Evolutionary conservation across 2,329 filamentous ascomycete species (phyloP).

Genomic region (Intubia oerlemansii): DNA sequence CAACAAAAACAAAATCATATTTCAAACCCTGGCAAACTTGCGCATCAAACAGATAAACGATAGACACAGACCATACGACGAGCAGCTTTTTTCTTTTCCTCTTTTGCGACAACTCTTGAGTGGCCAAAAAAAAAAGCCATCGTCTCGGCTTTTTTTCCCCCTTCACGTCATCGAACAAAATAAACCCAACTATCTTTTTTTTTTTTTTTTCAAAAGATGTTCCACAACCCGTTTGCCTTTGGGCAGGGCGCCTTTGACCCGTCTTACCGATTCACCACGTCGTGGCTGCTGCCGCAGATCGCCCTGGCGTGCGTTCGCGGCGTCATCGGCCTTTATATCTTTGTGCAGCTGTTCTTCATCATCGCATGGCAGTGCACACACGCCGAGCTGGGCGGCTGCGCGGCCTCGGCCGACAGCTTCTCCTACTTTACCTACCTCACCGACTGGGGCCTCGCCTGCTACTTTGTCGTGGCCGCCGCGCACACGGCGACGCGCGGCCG

Average conservation of each 20-base stretch:
- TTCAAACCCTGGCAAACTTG: too few species aligned
- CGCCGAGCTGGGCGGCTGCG: conserved; percentile 19
- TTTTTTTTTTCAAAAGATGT: too few species aligned
- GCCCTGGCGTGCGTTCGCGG: conserved; percentile 36
- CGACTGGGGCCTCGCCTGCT: conserved; percentile 69
- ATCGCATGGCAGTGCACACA: conserved; percentile 44
- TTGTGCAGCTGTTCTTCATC: conserved; percentile 46
- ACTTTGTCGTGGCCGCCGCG: conserved; percentile 43
- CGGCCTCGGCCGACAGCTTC: conserved; percentile 34
- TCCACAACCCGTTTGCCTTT: conserved; percentile 14
- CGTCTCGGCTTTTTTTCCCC: too few species aligned
- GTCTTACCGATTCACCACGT: conserved; percentile 52
- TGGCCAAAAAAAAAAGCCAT: too few species aligned
- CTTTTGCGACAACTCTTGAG: too few species aligned
- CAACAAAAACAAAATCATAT: too few species aligned
- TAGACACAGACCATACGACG: too few species aligned
- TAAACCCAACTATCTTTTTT: too few species aligned
- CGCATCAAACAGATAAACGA: too few species aligned
- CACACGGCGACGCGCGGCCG: conserved; percentile 50
- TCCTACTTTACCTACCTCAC: conserved; percentile 68
- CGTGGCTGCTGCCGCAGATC: conserved; percentile 54
- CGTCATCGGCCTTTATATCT: conserved; percentile 41
- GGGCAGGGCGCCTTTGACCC: conserved; percentile 26
- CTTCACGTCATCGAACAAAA: too few species aligned
- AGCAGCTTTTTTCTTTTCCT: too few species aligned